A percentile compares a stretch with the other conserved stretches of the same genome.
phyloP scores from a whole-genome alignment of 371 early-diverging fungal species.

The Smittium mucronatum region DNA sequence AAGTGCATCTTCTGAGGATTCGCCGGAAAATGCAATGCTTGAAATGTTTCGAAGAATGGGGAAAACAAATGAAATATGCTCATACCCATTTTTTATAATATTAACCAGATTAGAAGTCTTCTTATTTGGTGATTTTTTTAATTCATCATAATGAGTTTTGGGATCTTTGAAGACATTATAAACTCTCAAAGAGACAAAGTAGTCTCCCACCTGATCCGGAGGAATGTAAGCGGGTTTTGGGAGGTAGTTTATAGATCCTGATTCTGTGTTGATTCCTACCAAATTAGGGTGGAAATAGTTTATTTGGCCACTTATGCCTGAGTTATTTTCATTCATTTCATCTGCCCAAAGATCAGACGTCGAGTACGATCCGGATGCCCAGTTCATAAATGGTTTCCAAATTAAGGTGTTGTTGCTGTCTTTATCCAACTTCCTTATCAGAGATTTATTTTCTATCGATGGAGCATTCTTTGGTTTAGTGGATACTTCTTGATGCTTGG shows the following conservation, averaged over 20 bases:
- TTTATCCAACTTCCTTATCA: neutral
- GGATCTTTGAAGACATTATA: neutral
- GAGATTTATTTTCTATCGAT: neutral
- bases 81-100: neutral
- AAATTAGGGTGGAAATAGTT: neutral
- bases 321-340: neutral
- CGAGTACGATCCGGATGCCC: neutral
- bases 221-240: neutral
- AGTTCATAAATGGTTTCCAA: neutral
- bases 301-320: neutral
- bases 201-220: neutral
- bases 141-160: neutral
- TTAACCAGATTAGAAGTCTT: neutral
- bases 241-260: neutral
- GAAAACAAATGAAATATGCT: neutral
- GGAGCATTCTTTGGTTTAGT: too few species aligned
- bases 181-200: neutral
- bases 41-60: neutral
- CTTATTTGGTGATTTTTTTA: neutral
- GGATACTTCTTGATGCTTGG: too few species aligned
- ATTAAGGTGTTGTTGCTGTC: neutral
- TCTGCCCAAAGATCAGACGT: neutral
- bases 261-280: neutral
- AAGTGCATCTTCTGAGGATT: neutral
- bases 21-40: neutral